These are phyloP conservation scores for Sugiyamaella grinbergsii DNA, from an alignment of 1,139 yeast species.

Conservation along the genomic window DNA sequence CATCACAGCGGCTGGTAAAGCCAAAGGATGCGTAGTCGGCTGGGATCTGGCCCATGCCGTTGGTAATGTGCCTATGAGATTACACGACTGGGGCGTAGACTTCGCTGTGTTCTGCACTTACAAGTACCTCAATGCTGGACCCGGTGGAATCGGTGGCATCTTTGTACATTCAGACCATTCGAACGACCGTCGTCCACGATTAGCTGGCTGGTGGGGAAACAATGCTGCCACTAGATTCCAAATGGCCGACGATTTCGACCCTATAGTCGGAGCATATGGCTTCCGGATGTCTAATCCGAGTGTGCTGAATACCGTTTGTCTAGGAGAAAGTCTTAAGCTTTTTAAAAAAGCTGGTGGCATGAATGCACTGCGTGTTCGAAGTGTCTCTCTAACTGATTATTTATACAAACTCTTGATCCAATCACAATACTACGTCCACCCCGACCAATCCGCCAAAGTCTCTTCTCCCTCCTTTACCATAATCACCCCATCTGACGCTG, in stretches of 20 bases:
- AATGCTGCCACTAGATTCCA: slow-evolving; percentile 66
- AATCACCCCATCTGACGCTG: slow-evolving; percentile 64
- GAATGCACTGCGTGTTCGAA: slow-evolving; percentile 54
- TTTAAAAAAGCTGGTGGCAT: slow-evolving; percentile 69
- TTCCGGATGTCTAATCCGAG: slow-evolving; percentile 93
- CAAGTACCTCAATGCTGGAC: slow-evolving; percentile 88
- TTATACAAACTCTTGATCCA: slow-evolving; percentile 51
- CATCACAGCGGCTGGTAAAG: slow-evolving; percentile 65
- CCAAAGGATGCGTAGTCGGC: slow-evolving; percentile 65
- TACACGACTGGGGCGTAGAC: slow-evolving; percentile 90
- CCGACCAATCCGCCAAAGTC: slow-evolving; percentile 22
- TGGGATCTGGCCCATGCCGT: slow-evolving; percentile 97
- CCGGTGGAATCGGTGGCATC: slow-evolving; percentile 87
- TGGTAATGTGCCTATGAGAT: slow-evolving; percentile 73
- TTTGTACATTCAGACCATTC: slow-evolving; percentile 59
- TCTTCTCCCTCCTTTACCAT: slow-evolving; percentile 58
- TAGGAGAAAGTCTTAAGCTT: slow-evolving; percentile 65
- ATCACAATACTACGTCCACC: slow-evolving; percentile 46
- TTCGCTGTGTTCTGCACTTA: slow-evolving; percentile 95
- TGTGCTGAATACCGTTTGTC: slow-evolving; percentile 75
- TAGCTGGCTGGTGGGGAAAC: slow-evolving; percentile 99
- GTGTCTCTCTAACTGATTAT: slow-evolving; percentile 59
- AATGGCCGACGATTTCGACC: slow-evolving; percentile 79
- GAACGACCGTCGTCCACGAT: slow-evolving; percentile 56
- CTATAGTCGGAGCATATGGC: slow-evolving; percentile 80